These are phyloP conservation scores for Pyrenophora graminea DNA, from an alignment of 2,329 filamentous ascomycete genomes.

Conservation along the genomic window DNA sequence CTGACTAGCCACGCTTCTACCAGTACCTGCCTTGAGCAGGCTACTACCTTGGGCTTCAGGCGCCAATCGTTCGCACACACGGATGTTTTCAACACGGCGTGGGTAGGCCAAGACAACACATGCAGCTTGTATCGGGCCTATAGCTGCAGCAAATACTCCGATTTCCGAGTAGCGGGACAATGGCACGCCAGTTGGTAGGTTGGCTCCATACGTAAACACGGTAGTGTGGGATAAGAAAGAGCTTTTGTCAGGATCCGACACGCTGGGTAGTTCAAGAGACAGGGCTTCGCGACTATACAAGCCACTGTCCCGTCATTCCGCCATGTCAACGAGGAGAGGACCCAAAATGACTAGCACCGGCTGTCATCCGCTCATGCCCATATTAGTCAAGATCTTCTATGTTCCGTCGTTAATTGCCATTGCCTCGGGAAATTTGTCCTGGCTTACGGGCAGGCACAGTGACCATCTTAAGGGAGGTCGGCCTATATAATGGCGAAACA, in stretches of 20 bases:
- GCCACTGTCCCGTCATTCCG: not conserved
- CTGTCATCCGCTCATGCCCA: not conserved
- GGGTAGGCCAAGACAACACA: not conserved
- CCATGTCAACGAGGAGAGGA: not conserved
- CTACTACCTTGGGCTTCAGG: not conserved
- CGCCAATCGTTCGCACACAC: not conserved
- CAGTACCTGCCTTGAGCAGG: not conserved
- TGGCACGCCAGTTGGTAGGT: not conserved
- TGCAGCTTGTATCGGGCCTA: constrained; percentile 2
- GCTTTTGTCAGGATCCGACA: not conserved
- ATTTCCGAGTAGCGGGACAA: not conserved
- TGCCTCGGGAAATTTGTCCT: too few species aligned
- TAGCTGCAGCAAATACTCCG: not conserved
- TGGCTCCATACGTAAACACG: not conserved
- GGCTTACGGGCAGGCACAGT: too few species aligned
- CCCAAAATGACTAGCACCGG: not conserved
- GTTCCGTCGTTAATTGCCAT: too few species aligned
- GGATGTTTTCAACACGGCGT: not conserved
- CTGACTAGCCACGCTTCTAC: constrained; percentile 1
- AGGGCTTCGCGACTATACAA: not conserved
- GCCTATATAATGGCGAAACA: too few species aligned
- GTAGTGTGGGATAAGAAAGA: not conserved
- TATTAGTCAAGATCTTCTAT: too few species aligned
- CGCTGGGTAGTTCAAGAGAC: not conserved
- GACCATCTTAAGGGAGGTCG: too few species aligned